Evolutionary conservation across 305 asterid genomes (phyloP).

Genomic region (Coffea humblotiana): DNA sequence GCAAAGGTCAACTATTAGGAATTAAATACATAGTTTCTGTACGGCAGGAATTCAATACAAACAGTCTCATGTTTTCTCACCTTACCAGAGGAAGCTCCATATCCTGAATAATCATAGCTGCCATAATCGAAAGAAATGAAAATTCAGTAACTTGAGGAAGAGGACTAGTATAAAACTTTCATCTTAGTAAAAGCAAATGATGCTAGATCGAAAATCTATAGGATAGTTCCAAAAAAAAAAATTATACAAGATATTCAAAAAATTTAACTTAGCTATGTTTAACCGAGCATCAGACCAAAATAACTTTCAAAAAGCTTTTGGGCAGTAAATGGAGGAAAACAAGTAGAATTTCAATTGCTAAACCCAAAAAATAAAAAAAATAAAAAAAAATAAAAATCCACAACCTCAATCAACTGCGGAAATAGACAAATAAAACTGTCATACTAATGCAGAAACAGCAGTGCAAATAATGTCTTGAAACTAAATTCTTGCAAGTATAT

Average conservation of each 20-base stretch:
- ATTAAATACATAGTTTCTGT: not conserved
- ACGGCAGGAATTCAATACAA: not conserved
- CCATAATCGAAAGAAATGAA: constrained; percentile 28
- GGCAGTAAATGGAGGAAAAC: not conserved
- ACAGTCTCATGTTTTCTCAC: constrained; percentile 43
- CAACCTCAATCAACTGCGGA: not conserved
- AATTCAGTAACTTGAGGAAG: constrained; percentile 4
- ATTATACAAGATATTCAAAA: not conserved
- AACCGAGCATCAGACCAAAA: not conserved
- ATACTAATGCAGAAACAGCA: not conserved
- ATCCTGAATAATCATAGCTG: constrained; percentile 99
- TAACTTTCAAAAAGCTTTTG: not conserved
- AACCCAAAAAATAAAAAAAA: not conserved
- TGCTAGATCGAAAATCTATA: not conserved
- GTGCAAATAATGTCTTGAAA: not conserved
- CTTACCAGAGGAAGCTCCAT: constrained; percentile 97
- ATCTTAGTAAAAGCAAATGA: not conserved
- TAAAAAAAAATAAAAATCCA: not conserved
- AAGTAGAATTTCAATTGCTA: not conserved
- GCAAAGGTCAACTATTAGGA: constrained; percentile 21
- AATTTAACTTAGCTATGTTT: not conserved
- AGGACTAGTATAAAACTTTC: not conserved
- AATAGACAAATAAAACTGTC: not conserved
- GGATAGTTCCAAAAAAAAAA: not conserved
- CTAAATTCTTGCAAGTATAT: not conserved